Conservation (phyloP, 2,329 filamentous ascomycete genomes). For the Curvularia sp. region DNA sequence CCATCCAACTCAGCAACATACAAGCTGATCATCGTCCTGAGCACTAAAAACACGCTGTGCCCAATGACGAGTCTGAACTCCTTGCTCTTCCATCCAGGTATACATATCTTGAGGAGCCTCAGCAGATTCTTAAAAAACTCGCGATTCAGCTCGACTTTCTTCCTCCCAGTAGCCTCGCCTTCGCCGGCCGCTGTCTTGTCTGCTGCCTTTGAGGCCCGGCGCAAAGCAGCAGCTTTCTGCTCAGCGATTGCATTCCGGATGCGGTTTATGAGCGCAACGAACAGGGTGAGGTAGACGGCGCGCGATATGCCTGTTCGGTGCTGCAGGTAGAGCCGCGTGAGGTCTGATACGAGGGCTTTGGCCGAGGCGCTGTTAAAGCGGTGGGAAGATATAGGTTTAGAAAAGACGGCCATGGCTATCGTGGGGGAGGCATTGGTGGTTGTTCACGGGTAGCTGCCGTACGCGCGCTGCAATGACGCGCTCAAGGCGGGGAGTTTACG, state of each 20-base stretch:
- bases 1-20: conserved; percentile 98
- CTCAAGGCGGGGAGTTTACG: conserved; percentile 5
- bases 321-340: conserved; percentile 49
- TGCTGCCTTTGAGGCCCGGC: conserved; percentile 55
- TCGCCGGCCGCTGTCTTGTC: conserved; percentile 51
- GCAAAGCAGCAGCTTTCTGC: conserved; percentile 82
- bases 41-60: conserved; percentile 90
- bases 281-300: conserved; percentile 52
- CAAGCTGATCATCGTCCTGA: conserved; percentile 89
- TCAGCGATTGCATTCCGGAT: conserved; percentile 90
- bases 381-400: conserved; percentile 47
- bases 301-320: conserved; percentile 53
- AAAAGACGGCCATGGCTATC: conserved; percentile 51
- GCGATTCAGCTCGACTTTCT: conserved; percentile 90
- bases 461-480: conserved; percentile 10
- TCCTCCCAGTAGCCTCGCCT: conserved; percentile 57
- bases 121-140: conserved; percentile 83
- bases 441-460: not conserved
- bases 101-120: conserved; percentile 80
- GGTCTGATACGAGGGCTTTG: conserved; percentile 48
- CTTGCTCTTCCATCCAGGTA: conserved; percentile 88
- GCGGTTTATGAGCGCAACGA: conserved; percentile 67
- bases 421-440: conserved; percentile 29
- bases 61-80: conserved; percentile 85
- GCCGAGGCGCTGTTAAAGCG: conserved; percentile 42